These are phyloP conservation scores for Candida pseudoviswanathii DNA, from an alignment of 1,139 yeast genomes.

Conservation along the genomic window DNA sequence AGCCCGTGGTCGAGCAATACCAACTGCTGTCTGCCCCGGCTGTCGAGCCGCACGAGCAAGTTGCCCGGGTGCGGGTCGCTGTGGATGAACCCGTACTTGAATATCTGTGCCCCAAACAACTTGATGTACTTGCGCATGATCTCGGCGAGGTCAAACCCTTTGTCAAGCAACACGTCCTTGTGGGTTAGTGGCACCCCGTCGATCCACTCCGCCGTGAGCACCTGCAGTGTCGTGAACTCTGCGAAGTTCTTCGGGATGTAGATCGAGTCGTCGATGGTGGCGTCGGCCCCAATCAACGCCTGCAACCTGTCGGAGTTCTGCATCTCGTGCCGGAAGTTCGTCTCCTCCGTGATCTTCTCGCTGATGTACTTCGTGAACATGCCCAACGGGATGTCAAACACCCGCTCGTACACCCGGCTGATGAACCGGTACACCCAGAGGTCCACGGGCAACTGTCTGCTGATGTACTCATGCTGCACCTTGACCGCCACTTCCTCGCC, in stretches of 20 bases:
- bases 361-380: slow-evolving; percentile 60
- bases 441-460: slow-evolving; percentile 59
- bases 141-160: slow-evolving; percentile 42
- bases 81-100: slow-evolving; percentile 75
- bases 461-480: slow-evolving; percentile 65
- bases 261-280: slow-evolving; percentile 22
- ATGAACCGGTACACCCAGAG: slow-evolving; percentile 56
- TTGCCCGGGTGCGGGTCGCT: slow-evolving; percentile 89
- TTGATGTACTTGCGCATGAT: slow-evolving; percentile 56
- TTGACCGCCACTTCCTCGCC: slow-evolving; percentile 70
- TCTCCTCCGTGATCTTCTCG: slow-evolving; percentile 59
- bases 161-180: slow-evolving; percentile 40
- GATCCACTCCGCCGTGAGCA: slow-evolving; percentile 74
- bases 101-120: slow-evolving; percentile 68
- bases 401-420: slow-evolving; percentile 54
- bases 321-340: slow-evolving; percentile 60
- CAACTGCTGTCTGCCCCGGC: slow-evolving; percentile 52
- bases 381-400: slow-evolving; percentile 66
- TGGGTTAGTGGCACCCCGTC: slow-evolving; percentile 63
- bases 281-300: slow-evolving; percentile 25
- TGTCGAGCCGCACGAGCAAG: slow-evolving; percentile 51
- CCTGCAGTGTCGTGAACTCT: slow-evolving; percentile 48
- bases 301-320: slow-evolving; percentile 45
- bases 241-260: slow-evolving; percentile 55
- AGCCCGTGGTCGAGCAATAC: slow-evolving; percentile 79